Evolutionary conservation across 441 rosid genomes (phyloP).

Genomic region (Populus trichocarpa): DNA sequence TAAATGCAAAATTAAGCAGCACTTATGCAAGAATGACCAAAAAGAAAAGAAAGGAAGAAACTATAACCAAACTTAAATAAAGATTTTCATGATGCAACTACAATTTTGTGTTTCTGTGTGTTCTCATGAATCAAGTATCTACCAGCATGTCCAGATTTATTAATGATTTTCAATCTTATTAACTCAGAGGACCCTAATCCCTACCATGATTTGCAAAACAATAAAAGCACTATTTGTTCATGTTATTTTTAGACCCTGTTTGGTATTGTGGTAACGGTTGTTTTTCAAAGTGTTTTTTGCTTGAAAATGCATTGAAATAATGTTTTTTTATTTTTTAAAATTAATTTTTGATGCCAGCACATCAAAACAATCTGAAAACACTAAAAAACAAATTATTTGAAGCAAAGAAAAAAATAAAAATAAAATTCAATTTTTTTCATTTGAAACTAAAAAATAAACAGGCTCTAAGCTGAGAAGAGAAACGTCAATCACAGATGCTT

Average conservation of each 20-base stretch:
- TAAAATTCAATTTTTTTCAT: too few relatives aligned
- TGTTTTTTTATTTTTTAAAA: too few relatives aligned
- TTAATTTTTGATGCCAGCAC: too few relatives aligned
- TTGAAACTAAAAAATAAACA: too few relatives aligned
- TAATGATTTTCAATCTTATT: neutral
- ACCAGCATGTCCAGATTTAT: neutral
- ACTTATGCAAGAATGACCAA: neutral
- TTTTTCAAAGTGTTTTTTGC: too few relatives aligned
- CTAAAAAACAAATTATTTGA: too few relatives aligned
- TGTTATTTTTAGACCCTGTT: neutral
- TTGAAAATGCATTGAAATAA: too few relatives aligned
- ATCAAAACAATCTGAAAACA: too few relatives aligned
- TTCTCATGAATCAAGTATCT: neutral
- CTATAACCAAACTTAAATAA: neutral
- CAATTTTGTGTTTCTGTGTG: neutral
- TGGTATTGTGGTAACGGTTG: too few relatives aligned
- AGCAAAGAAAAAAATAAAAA: too few relatives aligned
- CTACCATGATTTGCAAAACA: neutral
- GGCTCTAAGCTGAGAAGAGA: neutral
- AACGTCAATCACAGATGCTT: neutral
- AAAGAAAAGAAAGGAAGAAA: neutral
- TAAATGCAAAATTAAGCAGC: neutral
- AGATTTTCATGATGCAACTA: neutral
- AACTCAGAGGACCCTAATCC: neutral
- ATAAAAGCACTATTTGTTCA: neutral